These are phyloP conservation scores for Pichia sp. DNA, from an alignment of 1,139 yeast species.

Conservation along the genomic window DNA sequence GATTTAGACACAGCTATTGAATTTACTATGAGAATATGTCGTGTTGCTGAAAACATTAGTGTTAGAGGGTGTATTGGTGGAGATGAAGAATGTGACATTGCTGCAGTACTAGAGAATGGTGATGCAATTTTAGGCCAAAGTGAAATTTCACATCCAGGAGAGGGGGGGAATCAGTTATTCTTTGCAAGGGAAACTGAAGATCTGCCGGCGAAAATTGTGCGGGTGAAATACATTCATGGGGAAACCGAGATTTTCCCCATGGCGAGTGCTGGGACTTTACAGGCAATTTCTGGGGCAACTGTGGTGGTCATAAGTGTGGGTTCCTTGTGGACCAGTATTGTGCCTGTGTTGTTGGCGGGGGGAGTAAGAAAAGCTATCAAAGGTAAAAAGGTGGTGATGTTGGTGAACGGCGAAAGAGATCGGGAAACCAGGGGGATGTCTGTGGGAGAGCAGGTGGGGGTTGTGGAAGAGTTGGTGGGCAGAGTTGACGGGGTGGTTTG, in stretches of 20 bases:
- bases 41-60: constrained; percentile 47
- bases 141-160: constrained; percentile 78
- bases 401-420: constrained; percentile 1
- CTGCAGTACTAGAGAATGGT: constrained; percentile 69
- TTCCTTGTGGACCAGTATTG: constrained; percentile 76
- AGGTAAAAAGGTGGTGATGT: background rate
- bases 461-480: background rate
- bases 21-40: constrained; percentile 59
- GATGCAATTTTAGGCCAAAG: constrained; percentile 85
- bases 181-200: background rate
- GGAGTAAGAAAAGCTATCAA: constrained; percentile 38
- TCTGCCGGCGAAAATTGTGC: background rate
- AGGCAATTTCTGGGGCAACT: constrained; percentile 46
- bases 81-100: constrained; percentile 78
- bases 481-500: background rate
- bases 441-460: background rate
- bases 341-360: constrained; percentile 67
- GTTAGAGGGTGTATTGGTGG: constrained; percentile 83
- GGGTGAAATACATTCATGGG: background rate
- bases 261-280: constrained; percentile 60
- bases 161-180: background rate
- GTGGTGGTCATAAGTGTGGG: constrained; percentile 76
- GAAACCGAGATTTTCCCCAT: constrained; percentile 44
- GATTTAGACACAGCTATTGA: constrained; percentile 81
- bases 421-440: constrained; percentile 14